Conservation (phyloP, 2,329 filamentous ascomycete genomes). For the Ceratocystis alfenasii region DNA sequence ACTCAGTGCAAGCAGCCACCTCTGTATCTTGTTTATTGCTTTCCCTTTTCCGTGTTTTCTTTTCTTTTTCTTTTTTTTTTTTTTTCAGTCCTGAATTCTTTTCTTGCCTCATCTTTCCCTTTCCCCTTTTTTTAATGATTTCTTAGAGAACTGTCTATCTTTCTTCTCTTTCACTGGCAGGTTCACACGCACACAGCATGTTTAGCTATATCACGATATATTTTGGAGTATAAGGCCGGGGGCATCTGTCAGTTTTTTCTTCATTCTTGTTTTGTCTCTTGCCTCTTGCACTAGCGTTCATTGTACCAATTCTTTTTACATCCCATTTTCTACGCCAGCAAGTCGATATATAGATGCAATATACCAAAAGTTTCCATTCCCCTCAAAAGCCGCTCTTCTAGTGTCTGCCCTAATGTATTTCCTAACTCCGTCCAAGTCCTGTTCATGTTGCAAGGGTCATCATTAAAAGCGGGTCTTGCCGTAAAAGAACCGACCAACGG, state of each 20-base stretch:
- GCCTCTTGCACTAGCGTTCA: conserved; percentile 2
- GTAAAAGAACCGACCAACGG: conserved; percentile 5
- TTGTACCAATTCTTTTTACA: neutral
- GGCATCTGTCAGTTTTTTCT: neutral
- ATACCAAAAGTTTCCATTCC: neutral
- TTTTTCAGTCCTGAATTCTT: neutral
- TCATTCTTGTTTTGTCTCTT: neutral
- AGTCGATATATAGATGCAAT: neutral
- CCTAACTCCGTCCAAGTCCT: neutral
- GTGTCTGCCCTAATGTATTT: neutral
- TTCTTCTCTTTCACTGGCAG: neutral
- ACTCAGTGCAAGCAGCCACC: neutral
- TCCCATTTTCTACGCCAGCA: neutral
- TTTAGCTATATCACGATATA: neutral
- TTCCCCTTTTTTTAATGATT: neutral
- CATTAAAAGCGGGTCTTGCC: neutral
- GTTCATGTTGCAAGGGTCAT: no score
- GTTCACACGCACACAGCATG: neutral
- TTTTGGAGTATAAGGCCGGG: neutral
- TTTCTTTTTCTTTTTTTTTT: neutral
- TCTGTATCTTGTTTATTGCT: neutral
- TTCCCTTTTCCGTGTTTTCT: neutral
- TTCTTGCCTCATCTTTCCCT: neutral
- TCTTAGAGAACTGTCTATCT: no score
- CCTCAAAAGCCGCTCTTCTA: neutral